A percentile compares a stretch with the other conserved stretches of the same genome.
These are phyloP conservation scores for Annulohypoxylon bovei DNA, from an alignment of 495 filamentous ascomycete species.

Conservation along the genomic window DNA sequence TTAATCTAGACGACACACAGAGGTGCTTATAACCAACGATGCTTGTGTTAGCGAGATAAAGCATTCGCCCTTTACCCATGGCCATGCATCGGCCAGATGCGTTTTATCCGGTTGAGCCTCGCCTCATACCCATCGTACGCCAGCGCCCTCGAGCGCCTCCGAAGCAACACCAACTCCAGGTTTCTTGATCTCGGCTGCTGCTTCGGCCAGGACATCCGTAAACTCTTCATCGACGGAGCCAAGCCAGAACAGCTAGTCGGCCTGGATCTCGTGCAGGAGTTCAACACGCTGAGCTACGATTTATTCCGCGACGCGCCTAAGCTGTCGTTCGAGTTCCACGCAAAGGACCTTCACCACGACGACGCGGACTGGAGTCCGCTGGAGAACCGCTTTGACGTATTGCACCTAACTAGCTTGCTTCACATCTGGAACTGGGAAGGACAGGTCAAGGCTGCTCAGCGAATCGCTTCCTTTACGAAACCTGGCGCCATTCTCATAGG, in stretches of 20 bases:
- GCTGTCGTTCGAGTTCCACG: slow-evolving; percentile 2
- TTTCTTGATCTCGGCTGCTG: slow-evolving; percentile 12
- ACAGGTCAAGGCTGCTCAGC: not conserved
- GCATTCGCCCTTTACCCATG: slow-evolving; percentile 10
- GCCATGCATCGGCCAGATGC: slow-evolving; percentile 14
- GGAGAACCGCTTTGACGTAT: not conserved
- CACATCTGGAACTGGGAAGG: slow-evolving; percentile 15
- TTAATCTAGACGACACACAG: not conserved
- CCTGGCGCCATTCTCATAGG: not conserved
- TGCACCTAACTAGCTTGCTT: slow-evolving; percentile 4
- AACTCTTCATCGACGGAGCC: slow-evolving; percentile 4
- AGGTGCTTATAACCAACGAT: not conserved
- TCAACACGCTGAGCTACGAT: slow-evolving; percentile 6
- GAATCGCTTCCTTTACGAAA: slow-evolving; percentile 8
- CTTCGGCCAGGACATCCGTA: slow-evolving; percentile 9
- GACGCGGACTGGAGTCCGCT: slow-evolving; percentile 6
- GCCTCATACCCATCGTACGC: slow-evolving; percentile 7
- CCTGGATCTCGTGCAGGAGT: not conserved
- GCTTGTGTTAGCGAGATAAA: slow-evolving; percentile 7
- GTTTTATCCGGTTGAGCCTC: slow-evolving; percentile 6
- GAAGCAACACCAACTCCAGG: not conserved
- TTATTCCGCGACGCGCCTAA: slow-evolving; percentile 4
- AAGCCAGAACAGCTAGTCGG: slow-evolving; percentile 3
- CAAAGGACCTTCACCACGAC: slow-evolving; percentile 3
- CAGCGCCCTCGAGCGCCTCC: not conserved